Base-by-base conservation (phyloP, 345 rosid genomes). In the Populus alba region DNA sequence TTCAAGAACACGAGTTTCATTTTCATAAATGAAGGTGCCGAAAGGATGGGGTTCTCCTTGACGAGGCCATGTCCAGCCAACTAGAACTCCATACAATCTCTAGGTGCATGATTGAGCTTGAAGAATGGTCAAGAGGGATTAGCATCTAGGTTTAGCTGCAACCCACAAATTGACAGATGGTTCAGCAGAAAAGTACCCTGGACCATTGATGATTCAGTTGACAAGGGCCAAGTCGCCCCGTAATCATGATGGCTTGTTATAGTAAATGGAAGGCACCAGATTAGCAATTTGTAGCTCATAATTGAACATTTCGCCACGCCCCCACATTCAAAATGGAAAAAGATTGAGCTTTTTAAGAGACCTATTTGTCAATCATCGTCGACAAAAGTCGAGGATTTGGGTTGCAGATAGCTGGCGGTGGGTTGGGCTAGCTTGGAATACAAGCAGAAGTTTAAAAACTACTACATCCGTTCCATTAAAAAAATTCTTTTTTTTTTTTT, bases 151-250 rank as follows among this genome's bases (percentile, higher is more conserved):
- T 59, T 62, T 51, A 4, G 35, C 66, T 76, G 15, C 55, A 67
- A 37, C 69, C 70, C 78, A 77, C 73, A 71, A 77, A 71, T 75
- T 71, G 86, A 79, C 76, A 61, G 78, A 70, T 73, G 78, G 35
- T 57, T 25, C 41, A 20, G 38, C 25, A 43, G 27, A 31, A 79
- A 73, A 38, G 65, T 68, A 76, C 6, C 63, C 25, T 70, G 79
- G 77, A 73, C 74, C 74, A 49, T 49, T 63, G 70, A 68, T 31
- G 49, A 65, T 70, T 31, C 8, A 10, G 51, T 62, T 18, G 22
- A n/a, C 41, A 27, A 43, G 31, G 65, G 39, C 76, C 59, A 77
- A 23, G 66, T 66, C 61, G 63, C 22, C 75, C 12, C 13, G 37
- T 37, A 25, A 33, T 15, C 66, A 47, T 59, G 4, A 47, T 59